Base-by-base conservation (phyloP, 176 grass and related monocot genomes). In the Avena eriantha region DNA sequence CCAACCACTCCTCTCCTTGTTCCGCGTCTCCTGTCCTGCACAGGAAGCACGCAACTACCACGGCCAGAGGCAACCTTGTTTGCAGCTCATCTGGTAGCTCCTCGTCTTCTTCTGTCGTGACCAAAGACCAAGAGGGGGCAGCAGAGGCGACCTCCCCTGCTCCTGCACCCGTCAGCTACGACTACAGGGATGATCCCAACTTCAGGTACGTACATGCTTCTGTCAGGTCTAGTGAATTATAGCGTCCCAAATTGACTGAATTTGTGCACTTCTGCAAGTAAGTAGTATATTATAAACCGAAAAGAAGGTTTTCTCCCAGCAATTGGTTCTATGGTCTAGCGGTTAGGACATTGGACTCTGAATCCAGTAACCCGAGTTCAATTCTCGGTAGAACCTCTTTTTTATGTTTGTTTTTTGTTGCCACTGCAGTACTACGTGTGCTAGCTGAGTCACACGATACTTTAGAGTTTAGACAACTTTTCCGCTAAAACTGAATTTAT, bases 281-380 rank as follows among this genome's bases (percentile, higher is more conserved):
- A 7, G 0, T 0, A 9, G 2, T 1, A 7, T 23, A 24, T 12
- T 47, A 7, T 51, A 0, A 0, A 1, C 0, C 1, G 4, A 15
- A 17, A 53, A 16, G 14, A 53, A 14, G 60, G 0, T 43, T 1
- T 36, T 15, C 3, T 0, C 0, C 0, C 11, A 55, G 14, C 39
- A 46, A 57, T 0, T 60, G 89, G 83, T 93, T 93, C 88, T 77
- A 93, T 93, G 86, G 88, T 91, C 88, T 91, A 93, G 89, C 75
- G 92, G 89, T 93, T 86, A 93, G 92, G 92, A 91, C 92, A 91
- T 93, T 93, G 31, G 89, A 91, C 88, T 93, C 88, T 93, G 88
- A 90, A 90, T 93, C 85, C 26, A 93, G 85, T 93, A 93, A 90
- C 91, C 88, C 91, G 91, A 93, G 88, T 90, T 93, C 81, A 88